Percentiles rank a stretch among this genome's conserved stretches.
phyloP scores from a whole-genome alignment of 164 flowering plant species.

The Magnolia officinalis region DNA sequence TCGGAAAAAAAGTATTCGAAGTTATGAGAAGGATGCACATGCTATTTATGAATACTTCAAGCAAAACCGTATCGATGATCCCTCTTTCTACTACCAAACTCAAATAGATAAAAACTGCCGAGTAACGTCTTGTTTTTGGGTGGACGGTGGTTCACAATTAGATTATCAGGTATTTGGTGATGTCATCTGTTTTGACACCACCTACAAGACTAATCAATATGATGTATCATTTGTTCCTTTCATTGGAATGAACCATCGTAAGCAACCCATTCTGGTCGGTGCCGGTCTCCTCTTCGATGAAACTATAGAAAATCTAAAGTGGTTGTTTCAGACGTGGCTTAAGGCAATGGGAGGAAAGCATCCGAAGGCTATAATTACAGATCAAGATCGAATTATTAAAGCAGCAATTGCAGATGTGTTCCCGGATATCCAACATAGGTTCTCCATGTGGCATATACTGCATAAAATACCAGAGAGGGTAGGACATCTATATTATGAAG shows the following conservation, averaged over 20 bases:
- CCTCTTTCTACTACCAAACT: neutral
- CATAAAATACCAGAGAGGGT: neutral
- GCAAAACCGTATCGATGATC: neutral
- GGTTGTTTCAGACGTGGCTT: conserved; percentile 17
- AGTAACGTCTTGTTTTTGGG: neutral
- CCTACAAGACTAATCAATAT: conserved; percentile 71
- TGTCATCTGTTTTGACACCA: conserved; percentile 75
- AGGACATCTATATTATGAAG: neutral
- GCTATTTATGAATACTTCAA: neutral
- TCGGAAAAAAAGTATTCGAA: neutral
- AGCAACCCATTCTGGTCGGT: conserved; percentile 49
- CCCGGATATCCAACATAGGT: neutral
- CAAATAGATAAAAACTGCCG: neutral
- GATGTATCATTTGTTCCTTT: conserved; percentile 78
- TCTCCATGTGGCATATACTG: neutral
- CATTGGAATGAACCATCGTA: conserved; percentile 81
- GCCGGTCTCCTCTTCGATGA: conserved; percentile 1
- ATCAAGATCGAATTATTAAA: conserved; percentile 5
- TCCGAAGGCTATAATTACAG: conserved; percentile 17
- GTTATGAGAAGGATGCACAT: neutral
- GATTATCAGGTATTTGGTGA: conserved; percentile 52
- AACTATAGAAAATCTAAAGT: conserved; percentile 8
- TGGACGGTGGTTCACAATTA: neutral
- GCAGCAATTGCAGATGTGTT: conserved; percentile 13
- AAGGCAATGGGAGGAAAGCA: conserved; percentile 14